phyloP scores from a whole-genome alignment of 225 moss, liverwort and hornwort species.

The Physcomitrellopsis africana region DNA sequence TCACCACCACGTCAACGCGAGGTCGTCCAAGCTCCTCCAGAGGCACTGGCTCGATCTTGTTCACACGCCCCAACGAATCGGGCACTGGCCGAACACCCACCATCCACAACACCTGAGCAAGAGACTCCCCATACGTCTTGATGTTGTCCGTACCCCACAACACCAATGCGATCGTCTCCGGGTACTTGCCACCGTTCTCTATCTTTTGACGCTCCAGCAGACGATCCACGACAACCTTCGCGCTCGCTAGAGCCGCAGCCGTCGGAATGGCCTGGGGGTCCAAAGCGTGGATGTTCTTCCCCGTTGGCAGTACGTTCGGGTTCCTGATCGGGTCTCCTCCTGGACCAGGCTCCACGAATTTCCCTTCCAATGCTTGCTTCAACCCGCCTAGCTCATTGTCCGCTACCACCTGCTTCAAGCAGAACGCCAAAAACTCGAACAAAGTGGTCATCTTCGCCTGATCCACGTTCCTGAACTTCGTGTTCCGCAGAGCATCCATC shows the following conservation, averaged over 20 bases:
- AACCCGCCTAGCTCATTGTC: conserved; percentile 92
- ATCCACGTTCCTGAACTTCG: conserved; percentile 68
- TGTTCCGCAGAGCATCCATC: conserved; percentile 74
- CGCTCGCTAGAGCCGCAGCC: conserved; percentile 84
- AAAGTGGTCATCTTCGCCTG: conserved; percentile 68
- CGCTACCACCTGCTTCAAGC: conserved; percentile 94
- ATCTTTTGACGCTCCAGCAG: conserved; percentile 86
- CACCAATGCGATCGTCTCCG: conserved; percentile 91
- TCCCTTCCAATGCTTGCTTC: conserved; percentile 94
- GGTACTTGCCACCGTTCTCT: conserved; percentile 93
- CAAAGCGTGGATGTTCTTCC: conserved; percentile 94
- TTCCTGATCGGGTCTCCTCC: conserved; percentile 98
- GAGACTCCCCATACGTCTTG: conserved; percentile 98
- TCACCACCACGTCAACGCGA: conserved; percentile 95
- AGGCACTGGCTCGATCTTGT: conserved; percentile 93
- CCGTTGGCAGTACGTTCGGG: conserved; percentile 92
- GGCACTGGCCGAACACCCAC: conserved; percentile 90
- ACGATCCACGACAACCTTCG: conserved; percentile 92
- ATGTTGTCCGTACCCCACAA: conserved; percentile 99
- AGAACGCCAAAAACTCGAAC: conserved; percentile 92
- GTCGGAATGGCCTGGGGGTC: conserved; percentile 97
- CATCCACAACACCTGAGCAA: conserved; percentile 99
- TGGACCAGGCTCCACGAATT: conserved; percentile 95
- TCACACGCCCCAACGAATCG: conserved; percentile 95
- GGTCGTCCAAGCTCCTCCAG: conserved; percentile 96